Evolutionary conservation across 78 protist species (phyloP).

Genomic region (slime mould (Dictyostelium discoideum)): DNA sequence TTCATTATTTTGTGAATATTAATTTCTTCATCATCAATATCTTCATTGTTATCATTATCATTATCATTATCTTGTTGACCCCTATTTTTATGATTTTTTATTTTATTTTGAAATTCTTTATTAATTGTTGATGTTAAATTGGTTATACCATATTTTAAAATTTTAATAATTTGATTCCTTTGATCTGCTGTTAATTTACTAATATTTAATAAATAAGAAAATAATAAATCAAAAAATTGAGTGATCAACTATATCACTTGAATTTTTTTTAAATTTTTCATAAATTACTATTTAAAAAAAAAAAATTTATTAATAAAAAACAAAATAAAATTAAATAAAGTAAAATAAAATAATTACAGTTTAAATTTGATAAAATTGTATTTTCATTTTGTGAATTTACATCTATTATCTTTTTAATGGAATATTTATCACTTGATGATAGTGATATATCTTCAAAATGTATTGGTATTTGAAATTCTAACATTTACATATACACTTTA

Average conservation of each 20-base stretch:
- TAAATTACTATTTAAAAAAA: slow-evolving; percentile 8
- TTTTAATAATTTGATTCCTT: slow-evolving; percentile 33
- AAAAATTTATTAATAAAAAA: not conserved
- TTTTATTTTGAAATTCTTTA: not conserved
- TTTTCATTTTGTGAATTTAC: not conserved
- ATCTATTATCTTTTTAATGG: not conserved
- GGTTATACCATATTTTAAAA: not conserved
- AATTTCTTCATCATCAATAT: not conserved
- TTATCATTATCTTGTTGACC: not conserved
- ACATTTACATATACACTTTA: not conserved
- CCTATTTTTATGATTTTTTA: not conserved
- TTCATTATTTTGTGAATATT: not conserved
- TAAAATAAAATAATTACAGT: not conserved
- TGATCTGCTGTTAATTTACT: not conserved
- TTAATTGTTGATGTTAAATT: not conserved
- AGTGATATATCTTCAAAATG: slow-evolving; percentile 14
- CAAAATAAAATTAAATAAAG: too few relatives aligned
- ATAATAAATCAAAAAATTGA: slow-evolving; percentile 36
- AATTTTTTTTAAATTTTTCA: slow-evolving; percentile 19
- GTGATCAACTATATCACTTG: slow-evolving; percentile 18
- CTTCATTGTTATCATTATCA: not conserved
- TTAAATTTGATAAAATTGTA: slow-evolving; percentile 12
- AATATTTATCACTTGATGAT: slow-evolving; percentile 1
- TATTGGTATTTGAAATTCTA: slow-evolving; percentile 37
- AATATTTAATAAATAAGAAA: not conserved